Evolutionary conservation across 331 rosid species (phyloP).

Genomic region (Prunus yedoensis): DNA sequence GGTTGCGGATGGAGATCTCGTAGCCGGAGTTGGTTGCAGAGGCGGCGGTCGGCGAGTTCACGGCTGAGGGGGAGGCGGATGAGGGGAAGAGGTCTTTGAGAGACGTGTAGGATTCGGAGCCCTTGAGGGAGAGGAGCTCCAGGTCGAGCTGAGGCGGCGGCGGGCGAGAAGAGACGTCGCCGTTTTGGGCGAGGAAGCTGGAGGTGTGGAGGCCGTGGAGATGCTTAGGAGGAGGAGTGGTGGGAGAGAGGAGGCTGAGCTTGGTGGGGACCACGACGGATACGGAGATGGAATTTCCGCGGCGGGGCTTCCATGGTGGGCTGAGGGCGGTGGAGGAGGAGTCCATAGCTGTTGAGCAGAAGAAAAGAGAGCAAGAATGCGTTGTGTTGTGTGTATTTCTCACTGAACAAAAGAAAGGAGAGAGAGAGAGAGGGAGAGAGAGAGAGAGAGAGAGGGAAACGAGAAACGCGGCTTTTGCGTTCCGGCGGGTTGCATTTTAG

Average conservation of each 20-base stretch:
- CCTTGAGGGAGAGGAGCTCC: conserved; percentile 38
- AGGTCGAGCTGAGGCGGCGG: conserved; percentile 28
- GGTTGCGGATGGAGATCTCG: conserved; percentile 83
- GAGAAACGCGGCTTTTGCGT: background rate
- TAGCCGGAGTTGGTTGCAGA: conserved; percentile 32
- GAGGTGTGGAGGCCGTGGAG: conserved; percentile 23
- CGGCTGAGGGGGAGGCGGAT: conserved; percentile 18
- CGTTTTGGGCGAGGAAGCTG: conserved; percentile 27
- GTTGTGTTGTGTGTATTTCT: no score
- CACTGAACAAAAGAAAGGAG: background rate
- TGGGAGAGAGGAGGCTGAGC: conserved; percentile 12
- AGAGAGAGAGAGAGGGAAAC: background rate
- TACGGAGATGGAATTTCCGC: conserved; percentile 52
- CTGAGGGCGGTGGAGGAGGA: conserved; percentile 16
- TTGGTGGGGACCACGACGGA: conserved; percentile 31
- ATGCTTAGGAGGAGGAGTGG: conserved; percentile 12
- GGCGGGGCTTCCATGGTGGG: conserved; percentile 34
- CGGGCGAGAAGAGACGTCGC: conserved; percentile 2
- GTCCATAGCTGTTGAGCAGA: conserved; percentile 25
- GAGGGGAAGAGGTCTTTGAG: conserved; percentile 73
- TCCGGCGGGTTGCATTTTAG: background rate
- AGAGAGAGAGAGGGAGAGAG: background rate
- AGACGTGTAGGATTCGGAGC: conserved; percentile 56
- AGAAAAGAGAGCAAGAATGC: background rate
- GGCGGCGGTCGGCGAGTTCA: conserved; percentile 34